Conservation (phyloP, 1,284 basidiomycete genomes). For the Anthracocystis walkeri region DNA sequence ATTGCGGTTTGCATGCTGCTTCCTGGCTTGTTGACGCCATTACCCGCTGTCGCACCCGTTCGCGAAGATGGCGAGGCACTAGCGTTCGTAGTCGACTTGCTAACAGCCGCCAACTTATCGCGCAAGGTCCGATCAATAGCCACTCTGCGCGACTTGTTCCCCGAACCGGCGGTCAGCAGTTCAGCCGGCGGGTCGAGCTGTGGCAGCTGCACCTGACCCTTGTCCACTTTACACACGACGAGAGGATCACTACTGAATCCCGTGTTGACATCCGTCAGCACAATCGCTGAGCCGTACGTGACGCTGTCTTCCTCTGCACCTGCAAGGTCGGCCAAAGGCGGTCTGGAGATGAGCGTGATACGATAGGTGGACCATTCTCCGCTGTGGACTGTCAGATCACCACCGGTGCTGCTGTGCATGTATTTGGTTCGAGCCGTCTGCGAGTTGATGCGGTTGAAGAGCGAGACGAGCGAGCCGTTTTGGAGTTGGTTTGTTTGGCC, state of each 20-base stretch:
- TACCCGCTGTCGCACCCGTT: neutral
- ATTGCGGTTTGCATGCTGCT: slow-evolving; percentile 32
- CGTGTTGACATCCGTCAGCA: slow-evolving; percentile 83
- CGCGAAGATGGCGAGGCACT: neutral
- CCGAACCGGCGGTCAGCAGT: slow-evolving; percentile 40
- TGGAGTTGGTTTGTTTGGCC: slow-evolving; percentile 92
- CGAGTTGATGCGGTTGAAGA: slow-evolving; percentile 96
- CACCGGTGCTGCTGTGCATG: slow-evolving; percentile 76
- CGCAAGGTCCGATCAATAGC: slow-evolving; percentile 39
- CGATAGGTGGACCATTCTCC: slow-evolving; percentile 92
- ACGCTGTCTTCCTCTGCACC: slow-evolving; percentile 71
- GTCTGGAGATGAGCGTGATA: slow-evolving; percentile 74
- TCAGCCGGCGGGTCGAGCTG: slow-evolving; percentile 41
- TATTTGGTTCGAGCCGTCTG: slow-evolving; percentile 97
- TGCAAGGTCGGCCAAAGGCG: slow-evolving; percentile 54
- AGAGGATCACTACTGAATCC: slow-evolving; percentile 87
- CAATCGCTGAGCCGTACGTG: slow-evolving; percentile 89
- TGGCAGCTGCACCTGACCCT: slow-evolving; percentile 75
- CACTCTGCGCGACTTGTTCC: slow-evolving; percentile 37
- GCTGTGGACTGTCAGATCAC: slow-evolving; percentile 85
- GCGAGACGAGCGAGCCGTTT: slow-evolving; percentile 87
- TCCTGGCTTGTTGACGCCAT: slow-evolving; percentile 19
- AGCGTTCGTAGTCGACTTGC: slow-evolving; percentile 27
- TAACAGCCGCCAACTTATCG: slow-evolving; percentile 41
- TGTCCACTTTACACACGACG: slow-evolving; percentile 91